phyloP scores from a whole-genome alignment of 2,329 filamentous ascomycete genomes.

The Talaromyces sp. region DNA sequence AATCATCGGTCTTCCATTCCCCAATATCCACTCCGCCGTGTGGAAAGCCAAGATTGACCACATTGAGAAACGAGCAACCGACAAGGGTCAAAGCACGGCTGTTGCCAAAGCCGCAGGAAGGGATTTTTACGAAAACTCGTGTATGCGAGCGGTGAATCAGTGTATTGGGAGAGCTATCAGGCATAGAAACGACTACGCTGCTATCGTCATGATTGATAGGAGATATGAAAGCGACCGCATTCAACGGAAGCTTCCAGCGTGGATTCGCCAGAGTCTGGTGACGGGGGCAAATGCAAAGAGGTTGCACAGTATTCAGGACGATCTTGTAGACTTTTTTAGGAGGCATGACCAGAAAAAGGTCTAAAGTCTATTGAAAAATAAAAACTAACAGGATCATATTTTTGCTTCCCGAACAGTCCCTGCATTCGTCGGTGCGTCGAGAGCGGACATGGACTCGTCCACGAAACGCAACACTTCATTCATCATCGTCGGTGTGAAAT shows the following conservation, averaged over 20 bases:
- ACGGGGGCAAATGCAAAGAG: conserved; percentile 19
- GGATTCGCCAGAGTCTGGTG: conserved; percentile 70
- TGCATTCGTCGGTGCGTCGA: conserved; percentile 15
- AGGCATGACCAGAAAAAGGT: conserved; percentile 11
- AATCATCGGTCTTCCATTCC: conserved; percentile 88
- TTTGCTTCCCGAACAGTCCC: conserved; percentile 31
- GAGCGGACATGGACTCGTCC: conserved; percentile 31
- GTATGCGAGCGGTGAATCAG: conserved; percentile 96
- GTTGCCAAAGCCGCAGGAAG: conserved; percentile 48
- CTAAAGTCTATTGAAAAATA: conserved; percentile 7
- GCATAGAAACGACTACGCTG: conserved; percentile 82
- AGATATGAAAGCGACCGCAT: conserved; percentile 73
- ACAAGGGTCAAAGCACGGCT: conserved; percentile 18
- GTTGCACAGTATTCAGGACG: conserved; percentile 17
- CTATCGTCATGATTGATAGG: conserved; percentile 77
- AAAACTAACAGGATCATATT: conserved; percentile 18
- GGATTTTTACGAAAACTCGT: conserved; percentile 89
- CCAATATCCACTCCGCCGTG: conserved; percentile 80
- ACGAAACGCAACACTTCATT: conserved; percentile 52
- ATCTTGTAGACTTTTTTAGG: conserved; percentile 29
- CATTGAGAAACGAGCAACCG: conserved; percentile 59
- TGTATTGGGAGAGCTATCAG: conserved; percentile 89
- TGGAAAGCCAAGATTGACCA: conserved; percentile 92
- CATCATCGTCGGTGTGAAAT: conserved; percentile 53
- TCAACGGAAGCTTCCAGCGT: conserved; percentile 72